Percentiles rank a stretch among this genome's conserved stretches.
These are phyloP conservation scores for Heliamphora pulchella DNA, from an alignment of 179 eudicot species.

Conservation along the genomic window DNA sequence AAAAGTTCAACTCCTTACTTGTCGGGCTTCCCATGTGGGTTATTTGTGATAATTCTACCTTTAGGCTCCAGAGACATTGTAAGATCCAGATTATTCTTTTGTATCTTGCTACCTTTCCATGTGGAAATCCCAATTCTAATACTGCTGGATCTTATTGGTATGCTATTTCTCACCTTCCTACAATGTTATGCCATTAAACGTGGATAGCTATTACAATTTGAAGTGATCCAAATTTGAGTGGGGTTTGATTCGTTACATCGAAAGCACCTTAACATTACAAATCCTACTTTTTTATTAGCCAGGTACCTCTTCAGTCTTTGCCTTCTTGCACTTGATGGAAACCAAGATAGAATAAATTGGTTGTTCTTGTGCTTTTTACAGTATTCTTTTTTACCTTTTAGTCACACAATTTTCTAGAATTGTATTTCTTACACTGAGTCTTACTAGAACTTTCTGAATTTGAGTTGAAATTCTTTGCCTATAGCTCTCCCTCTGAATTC, in stretches of 20 bases:
- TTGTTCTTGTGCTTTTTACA: background rate
- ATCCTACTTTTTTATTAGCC: background rate
- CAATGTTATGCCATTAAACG: background rate
- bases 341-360: background rate
- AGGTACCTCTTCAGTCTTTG: background rate
- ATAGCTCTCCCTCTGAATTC: background rate
- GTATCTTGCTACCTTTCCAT: background rate
- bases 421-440: background rate
- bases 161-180: background rate
- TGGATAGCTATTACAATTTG: background rate
- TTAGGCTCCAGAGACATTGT: background rate
- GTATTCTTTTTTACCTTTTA: background rate
- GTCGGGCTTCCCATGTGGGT: too few relatives aligned
- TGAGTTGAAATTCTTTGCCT: background rate
- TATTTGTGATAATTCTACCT: background rate
- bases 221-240: background rate
- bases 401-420: background rate
- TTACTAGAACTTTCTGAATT: background rate
- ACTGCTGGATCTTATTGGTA: background rate
- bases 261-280: background rate
- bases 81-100: background rate
- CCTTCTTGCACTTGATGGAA: background rate
- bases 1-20: too few relatives aligned
- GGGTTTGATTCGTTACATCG: background rate
- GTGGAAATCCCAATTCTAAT: background rate